Evolutionary conservation across 805 yeast genomes (phyloP), one percentile per base, ranked within the genome.

Genomic region (Candida chilensis): DNA sequence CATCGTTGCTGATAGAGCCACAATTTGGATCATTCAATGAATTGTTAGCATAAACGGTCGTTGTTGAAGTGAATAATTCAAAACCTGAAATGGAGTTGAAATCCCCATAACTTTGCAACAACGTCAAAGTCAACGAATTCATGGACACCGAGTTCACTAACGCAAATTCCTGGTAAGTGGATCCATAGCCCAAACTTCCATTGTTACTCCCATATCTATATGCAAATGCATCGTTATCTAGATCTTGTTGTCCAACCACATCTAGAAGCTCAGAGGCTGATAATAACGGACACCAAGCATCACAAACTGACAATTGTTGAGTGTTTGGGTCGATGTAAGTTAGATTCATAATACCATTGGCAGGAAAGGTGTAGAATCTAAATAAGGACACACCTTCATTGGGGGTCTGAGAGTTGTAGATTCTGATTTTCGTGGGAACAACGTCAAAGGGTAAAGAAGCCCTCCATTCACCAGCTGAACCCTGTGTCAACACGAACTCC

Each of bases 271-370:
- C n/a, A n/a, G n/a, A n/a, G n/a, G n/a, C n/a, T n/a, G n/a, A n/a
- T 2, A 67, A 54, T 16, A 90, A 58, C 1, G 96, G 94, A 53
- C 98, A 92, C 69, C 73, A 79, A 1, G 95, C 94, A 51, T 87
- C 95, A 61, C 98, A 92, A 46, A 58, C 57, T 11, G 56, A 48
- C 3, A 67, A 30, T n/a, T 62, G 54, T 29, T 79, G 74, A 2
- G 85, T 67, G 0, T 47, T 36, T 3, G 95, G 94, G 47, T 90
- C 90, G 15, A 82, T 59, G 45, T 87, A 92, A 0, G 94, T 75
- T 39, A 92, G 52, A 50, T 92, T 92, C 95, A 92, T 83, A 37
- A 90, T 90, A 39, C 96, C 85, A 40, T 78, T 70, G 9, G 87
- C 67, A 1, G 96, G 96, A 32, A 68, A 56, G 0, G 95, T 77